Base-by-base conservation (phyloP, 176 grass and related monocot genomes). In the Echinochloa phyllopogon region DNA sequence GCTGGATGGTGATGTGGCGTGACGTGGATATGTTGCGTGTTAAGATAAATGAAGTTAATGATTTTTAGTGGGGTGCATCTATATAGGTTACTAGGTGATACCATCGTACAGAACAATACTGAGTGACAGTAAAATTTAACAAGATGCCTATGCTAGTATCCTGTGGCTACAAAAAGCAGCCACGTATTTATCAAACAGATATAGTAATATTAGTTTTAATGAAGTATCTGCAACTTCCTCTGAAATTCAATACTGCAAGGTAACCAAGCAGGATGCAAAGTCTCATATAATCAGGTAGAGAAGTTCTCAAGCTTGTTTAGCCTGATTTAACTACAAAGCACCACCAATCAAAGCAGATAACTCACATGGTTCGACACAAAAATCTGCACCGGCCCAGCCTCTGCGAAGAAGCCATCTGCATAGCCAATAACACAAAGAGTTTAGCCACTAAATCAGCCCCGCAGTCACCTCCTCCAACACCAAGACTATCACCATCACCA, bases 291-390 rank as follows among this genome's bases (percentile, higher is more conserved):
- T 17, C 36, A 81, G 25, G 8, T 2, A 44, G 18, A 69, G 10
- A 16, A 65, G 36, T 82, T 72, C 55, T 72, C 3, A 77, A 82
- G 5, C 50, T 86, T n/a, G 36, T 52, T 82, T 27, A 6, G 52
- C 36, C 53, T 29, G n/a, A 72, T 82, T 25, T 48, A 65, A 56
- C 37, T 27, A 69, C 20, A 42, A 61, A 80, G 24, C n/a, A 91
- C n/a, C 59, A 47, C 12, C 61, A 45, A 39, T 15, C 24, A 79
- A 71, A 63, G 52, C 65, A 65, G 66, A 23, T 14, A 20, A 94
- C 91, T 96, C 90, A 96, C 96, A 92, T 99, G 96, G 68, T 99
- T 99, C 10, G 93, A 99, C 15, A 99, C 91, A 1, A 99, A 99
- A 76, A 99, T 96, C 88, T 99, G 96, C 66, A 99, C 96, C 0